Base-by-base conservation (phyloP, 768 basidiomycete species). In the Tylopilus sp. region DNA sequence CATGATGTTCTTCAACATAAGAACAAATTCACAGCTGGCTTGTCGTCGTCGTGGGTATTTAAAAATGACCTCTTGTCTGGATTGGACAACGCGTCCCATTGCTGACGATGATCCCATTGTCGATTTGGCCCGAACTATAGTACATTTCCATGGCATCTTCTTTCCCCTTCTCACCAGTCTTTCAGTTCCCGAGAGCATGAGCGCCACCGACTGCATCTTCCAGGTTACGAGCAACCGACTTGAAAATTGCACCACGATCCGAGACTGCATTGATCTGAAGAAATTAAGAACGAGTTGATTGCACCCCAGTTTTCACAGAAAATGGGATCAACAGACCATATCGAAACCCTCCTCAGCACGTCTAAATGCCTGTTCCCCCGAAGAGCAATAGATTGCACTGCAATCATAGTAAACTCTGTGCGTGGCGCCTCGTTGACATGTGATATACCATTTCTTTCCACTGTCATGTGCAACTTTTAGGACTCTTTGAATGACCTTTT, bases 371-470 rank as follows among this genome's bases (percentile, higher is more conserved):
- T 79, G 77, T 13, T 66, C 45, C 26, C 81, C 81, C 1, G 72
- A 72, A 13, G 67, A 74, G 57, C 81, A 82, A 58, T 56, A 81
- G 33, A 80, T 75, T 2, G 74, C 81, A 57, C 81, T 81, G 31
- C 8, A 37, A 17, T 21, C n/a, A 38, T 31, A 7, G 21, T 53
- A 14, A 54, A 21, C 22, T 31, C 26, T 10, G 22, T 30, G 3
- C 22, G 21, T 2, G 14, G 3, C 13, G 12, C 30, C 28, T 4
- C 38, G 8, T 42, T 22, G 41, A 53, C 25, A 10, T 31, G n/a
- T 22, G 12, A 21, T 72, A 19, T 52, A 85, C 85, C 84, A 85
- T 72, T 87, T 87, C 73, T 86, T 87, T 21, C 78, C 75, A 10
- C 76, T 76, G 38, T 59, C 62, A 57, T 87, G 85, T 0, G 80